A percentile compares a stretch with the other conserved stretches of the same genome.
Conservation (phyloP, 768 basidiomycete species). For the Mycena leptocephala region DNA sequence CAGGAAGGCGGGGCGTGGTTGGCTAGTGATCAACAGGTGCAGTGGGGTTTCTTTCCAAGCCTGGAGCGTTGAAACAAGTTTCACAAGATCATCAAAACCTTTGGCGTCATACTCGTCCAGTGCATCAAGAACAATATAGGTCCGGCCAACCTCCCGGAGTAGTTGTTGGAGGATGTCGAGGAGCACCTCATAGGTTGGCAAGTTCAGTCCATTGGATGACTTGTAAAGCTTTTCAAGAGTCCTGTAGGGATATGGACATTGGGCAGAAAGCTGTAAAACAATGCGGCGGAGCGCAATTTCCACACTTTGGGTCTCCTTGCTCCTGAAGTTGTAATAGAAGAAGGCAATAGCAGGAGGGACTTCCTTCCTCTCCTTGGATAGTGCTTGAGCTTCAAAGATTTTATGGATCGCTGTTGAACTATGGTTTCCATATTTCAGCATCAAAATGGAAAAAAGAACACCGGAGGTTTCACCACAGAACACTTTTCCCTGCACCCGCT, state of each 20-base stretch:
- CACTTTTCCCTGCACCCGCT: neutral
- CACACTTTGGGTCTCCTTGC: neutral
- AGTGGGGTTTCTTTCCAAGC: neutral
- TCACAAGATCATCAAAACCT: neutral
- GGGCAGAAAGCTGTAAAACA: neutral
- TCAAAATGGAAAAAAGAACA: neutral
- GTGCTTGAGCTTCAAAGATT: neutral
- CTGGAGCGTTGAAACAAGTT: neutral
- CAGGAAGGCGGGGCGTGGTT: neutral
- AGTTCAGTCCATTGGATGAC: neutral
- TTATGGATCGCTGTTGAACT: neutral
- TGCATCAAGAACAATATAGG: neutral
- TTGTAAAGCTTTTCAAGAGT: neutral
- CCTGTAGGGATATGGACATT: neutral
- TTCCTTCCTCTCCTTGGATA: neutral
- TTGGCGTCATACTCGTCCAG: neutral
- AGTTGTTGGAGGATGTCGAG: neutral
- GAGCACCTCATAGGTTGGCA: neutral
- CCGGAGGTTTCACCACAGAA: neutral
- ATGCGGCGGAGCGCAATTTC: neutral
- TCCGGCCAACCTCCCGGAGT: neutral
- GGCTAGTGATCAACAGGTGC: neutral
- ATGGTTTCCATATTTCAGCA: neutral
- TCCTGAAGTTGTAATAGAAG: slow-evolving; percentile 1
- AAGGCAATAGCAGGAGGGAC: neutral